Evolutionary conservation across 192 early-diverging fungal species (phyloP).

Genomic region (Coemansia sp.): DNA sequence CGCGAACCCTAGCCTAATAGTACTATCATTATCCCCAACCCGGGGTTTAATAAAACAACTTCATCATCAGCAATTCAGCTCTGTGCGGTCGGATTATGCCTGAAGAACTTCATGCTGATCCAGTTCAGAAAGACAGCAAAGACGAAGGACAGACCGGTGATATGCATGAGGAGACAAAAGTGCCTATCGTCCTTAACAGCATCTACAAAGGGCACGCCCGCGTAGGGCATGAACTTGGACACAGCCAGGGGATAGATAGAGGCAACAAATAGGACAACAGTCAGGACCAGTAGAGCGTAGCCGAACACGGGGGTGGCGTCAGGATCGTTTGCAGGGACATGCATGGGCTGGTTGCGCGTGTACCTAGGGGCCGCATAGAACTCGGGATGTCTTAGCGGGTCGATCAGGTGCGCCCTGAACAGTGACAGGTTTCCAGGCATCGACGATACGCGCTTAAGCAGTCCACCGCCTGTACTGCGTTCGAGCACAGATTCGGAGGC

Average conservation of each 20-base stretch:
- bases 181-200: constrained; percentile 75
- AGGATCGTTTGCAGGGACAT: constrained; percentile 59
- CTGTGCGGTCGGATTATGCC: constrained; percentile 86
- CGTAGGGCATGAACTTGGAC: constrained; percentile 68
- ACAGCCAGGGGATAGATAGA: constrained; percentile 68
- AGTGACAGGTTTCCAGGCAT: constrained; percentile 49
- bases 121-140: constrained; percentile 88
- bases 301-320: constrained; percentile 73
- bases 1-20: no score
- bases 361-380: constrained; percentile 55
- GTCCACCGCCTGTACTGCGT: constrained; percentile 10
- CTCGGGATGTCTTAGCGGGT: constrained; percentile 47
- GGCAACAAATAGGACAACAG: constrained; percentile 61
- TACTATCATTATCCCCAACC: no score
- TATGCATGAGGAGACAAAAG: constrained; percentile 81
- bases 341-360: constrained; percentile 59
- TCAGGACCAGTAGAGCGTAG: constrained; percentile 59
- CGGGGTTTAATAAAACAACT: no score
- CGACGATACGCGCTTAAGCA: constrained; percentile 50
- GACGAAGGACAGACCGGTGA: constrained; percentile 71
- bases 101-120: constrained; percentile 93
- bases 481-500: constrained; percentile 8
- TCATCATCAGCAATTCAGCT: neutral
- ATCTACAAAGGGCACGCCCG: constrained; percentile 67
- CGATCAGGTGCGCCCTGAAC: constrained; percentile 45